A percentile compares a stretch with the other conserved stretches of the same genome.
These are phyloP conservation scores for Boletus tomentosulus DNA, from an alignment of 768 basidiomycete species.

Conservation along the genomic window DNA sequence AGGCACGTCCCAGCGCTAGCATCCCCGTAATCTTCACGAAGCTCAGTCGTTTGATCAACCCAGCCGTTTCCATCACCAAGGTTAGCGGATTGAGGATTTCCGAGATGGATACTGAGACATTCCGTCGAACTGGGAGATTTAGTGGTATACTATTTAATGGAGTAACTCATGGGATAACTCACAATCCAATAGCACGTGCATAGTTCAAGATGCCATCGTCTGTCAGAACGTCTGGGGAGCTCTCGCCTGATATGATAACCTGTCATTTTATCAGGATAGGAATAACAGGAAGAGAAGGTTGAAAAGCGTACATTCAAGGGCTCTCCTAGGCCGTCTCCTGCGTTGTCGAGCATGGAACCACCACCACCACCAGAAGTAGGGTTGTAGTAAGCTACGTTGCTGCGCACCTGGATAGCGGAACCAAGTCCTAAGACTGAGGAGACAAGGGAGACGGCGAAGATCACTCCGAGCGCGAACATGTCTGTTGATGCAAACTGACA, in stretches of 20 bases:
- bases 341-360: constrained; percentile 42
- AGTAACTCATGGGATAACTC: constrained; percentile 11
- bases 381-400: constrained; percentile 29
- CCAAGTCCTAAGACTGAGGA: constrained; percentile 1
- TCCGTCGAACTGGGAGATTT: constrained; percentile 23
- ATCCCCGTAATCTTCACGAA: constrained; percentile 40
- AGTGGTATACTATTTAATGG: no score
- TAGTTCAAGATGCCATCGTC: constrained; percentile 52
- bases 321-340: constrained; percentile 38
- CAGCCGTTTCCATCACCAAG: constrained; percentile 46
- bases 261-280: constrained; percentile 10
- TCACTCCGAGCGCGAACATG: neutral
- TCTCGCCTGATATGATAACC: constrained; percentile 64
- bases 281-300: neutral
- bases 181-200: constrained; percentile 63
- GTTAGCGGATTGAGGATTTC: constrained; percentile 36
- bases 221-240: constrained; percentile 53
- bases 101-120: constrained; percentile 35
- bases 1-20: constrained; percentile 37
- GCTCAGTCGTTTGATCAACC: constrained; percentile 40
- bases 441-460: neutral
- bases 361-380: constrained; percentile 29
- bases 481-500: neutral
- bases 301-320: constrained; percentile 38
- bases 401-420: neutral